Conservation (phyloP, 139 green algal genomes). For the Chlorella sp. region DNA sequence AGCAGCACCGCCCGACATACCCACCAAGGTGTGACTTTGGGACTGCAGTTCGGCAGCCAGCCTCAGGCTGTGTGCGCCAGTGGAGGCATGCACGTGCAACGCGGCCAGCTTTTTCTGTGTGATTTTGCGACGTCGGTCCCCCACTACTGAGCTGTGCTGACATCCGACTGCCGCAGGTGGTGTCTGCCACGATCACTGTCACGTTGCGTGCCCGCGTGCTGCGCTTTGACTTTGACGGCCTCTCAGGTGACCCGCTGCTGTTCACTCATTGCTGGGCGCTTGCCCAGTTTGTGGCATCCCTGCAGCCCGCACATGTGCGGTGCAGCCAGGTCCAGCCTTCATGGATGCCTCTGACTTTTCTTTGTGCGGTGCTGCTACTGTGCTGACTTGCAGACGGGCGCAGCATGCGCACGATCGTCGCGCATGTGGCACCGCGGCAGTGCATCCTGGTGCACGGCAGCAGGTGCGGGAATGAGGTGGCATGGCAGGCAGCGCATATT, state of each 20-base stretch:
- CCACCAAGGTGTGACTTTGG: conserved; percentile 74
- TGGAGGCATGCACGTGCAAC: no score
- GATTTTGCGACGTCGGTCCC: background rate
- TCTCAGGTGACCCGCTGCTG: conserved; percentile 37
- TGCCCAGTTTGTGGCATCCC: no score
- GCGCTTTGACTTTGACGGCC: conserved; percentile 69
- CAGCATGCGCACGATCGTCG: conserved; percentile 67
- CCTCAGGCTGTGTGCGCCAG: no score
- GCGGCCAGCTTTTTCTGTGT: background rate
- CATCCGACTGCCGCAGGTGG: conserved; percentile 28
- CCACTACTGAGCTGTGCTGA: background rate
- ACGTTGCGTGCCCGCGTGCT: conserved; percentile 58
- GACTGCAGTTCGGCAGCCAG: no score
- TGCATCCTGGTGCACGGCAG: conserved; percentile 63
- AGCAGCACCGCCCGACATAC: conserved; percentile 22
- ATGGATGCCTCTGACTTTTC: no score
- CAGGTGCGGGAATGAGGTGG: no score
- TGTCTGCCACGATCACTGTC: conserved; percentile 45
- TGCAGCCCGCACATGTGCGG: no score
- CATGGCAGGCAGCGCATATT: no score
- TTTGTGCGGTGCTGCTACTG: no score
- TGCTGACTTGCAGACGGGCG: conserved; percentile 49
- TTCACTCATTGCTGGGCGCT: no score
- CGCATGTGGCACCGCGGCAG: conserved; percentile 63
- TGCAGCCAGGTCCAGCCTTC: no score